Base-by-base conservation (phyloP, 2,329 filamentous ascomycete species). In the Hypomyces rosellus region DNA sequence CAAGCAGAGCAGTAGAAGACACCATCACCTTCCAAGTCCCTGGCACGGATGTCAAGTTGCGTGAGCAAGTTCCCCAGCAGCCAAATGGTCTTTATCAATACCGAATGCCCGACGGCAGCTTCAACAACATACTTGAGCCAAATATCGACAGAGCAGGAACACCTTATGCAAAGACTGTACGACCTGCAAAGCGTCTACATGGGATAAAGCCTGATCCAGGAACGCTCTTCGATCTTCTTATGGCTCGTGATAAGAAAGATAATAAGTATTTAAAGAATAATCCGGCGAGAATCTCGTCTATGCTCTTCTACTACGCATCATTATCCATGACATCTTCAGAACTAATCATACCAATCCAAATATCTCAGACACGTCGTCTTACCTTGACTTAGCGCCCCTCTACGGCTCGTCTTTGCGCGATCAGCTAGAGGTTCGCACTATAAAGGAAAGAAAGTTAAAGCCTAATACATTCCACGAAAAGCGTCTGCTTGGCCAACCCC, bases 401-500 rank as follows among this genome's bases (percentile, higher is more conserved):
- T 75, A 75, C 53, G 73, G 73, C 1, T 65, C 57, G 43, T 67
- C 56, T 6, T 42, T 56, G 4, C 61, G 65, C 13, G 62, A 65
- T 43, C 70, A 73, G 34, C 45, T 59, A 3, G 59, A 57, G 41
- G 59, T 69, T 8, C 63, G 70, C 3, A 65, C 63, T 14, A 65
- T 65, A 50, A 64, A 65, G 36, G 54, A 63, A 9, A 71, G 71
- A 8, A 54, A 65, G 5, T 59, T 74, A 3, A 70, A 73, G 51
- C 76, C 81, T 1, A 85, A 89, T 57, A 74, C 74, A 5, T 88
- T 84, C 57, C 77, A 81, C 1, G 83, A 87, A 58, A 80, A 82
- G 60, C 74, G 85, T 44, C 67, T 87, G 1, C 65, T 82, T 12
- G 78, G 79, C 2, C 80, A 86, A 56, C 85, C 85, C 0, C 81